A percentile compares a stretch with the other conserved stretches of the same genome.
phyloP scores from a whole-genome alignment of 2,329 filamentous ascomycete species.

The Colletotrichum tamarilloi region DNA sequence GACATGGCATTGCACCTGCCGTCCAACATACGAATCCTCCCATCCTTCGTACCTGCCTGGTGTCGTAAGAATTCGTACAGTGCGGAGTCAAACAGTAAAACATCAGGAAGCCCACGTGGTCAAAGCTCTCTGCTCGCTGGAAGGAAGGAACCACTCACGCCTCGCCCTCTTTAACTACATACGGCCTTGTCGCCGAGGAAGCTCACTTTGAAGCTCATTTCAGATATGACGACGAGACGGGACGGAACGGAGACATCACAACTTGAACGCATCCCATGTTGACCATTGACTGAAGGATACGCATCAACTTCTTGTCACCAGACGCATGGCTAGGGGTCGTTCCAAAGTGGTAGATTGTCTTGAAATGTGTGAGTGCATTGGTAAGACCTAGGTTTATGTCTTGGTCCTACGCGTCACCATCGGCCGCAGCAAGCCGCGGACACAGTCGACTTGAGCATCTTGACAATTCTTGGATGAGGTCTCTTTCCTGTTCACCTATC shows the following conservation, averaged over 20 bases:
- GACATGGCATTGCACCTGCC: background rate
- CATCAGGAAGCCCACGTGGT: background rate
- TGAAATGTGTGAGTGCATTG: background rate
- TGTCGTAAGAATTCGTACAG: background rate
- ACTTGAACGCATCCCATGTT: background rate
- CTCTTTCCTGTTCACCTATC: background rate
- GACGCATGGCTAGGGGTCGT: background rate
- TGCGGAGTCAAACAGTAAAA: background rate
- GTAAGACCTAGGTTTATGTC: background rate
- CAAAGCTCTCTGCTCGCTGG: slow-evolving; percentile 15
- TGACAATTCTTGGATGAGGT: background rate
- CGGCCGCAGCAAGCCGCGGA: background rate
- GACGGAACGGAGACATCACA: background rate
- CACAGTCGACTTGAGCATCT: background rate
- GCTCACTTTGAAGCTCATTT: slow-evolving; percentile 15
- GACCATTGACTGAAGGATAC: background rate
- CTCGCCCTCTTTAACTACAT: slow-evolving; percentile 20
- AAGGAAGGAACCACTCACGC: background rate
- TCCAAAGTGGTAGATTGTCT: background rate
- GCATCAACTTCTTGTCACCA: background rate
- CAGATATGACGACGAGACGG: slow-evolving; percentile 3
- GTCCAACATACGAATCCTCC: background rate
- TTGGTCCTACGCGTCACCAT: background rate
- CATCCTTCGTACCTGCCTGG: no score
- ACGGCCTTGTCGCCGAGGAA: slow-evolving; percentile 10